Base-by-base conservation (phyloP, 2,329 filamentous ascomycete genomes). In the Sphaerulina vaccinii region DNA sequence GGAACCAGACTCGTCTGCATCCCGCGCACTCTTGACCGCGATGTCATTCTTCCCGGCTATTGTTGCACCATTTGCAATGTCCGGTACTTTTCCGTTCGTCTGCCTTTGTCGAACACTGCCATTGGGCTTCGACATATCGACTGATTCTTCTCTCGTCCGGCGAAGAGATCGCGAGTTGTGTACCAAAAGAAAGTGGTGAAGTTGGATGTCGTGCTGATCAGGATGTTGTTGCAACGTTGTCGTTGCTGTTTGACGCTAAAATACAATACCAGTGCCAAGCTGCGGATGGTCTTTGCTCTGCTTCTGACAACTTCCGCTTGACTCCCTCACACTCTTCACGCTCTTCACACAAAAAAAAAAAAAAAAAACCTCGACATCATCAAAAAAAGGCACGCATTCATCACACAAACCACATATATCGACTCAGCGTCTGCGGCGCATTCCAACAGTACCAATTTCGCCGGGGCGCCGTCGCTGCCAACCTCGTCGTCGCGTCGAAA, bases 41-140 rank as follows among this genome's bases (percentile, higher is more conserved):
- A 56, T 54, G 43, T 66, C 60, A 38, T 65, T 59, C 47, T 63
- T 62, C 49, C 62, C 58, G 6, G 60, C 55, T 7, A 61, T 51
- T 9, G 56, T 51, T 21, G 54, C 55, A 19, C 55, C 62, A 35
- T 59, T 54, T 21, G 53, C 33, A 3, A 52, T 16, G 37, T 62
- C 45, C 9, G 59, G 45, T 1, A 61, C 21, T 21, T 56, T 58
- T 51, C 63, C 62, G 55, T 68, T 62, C 15, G 55, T 40, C 18
- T 58, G 50, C 32, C 61, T 58, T 22, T 62, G 54, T 41, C 62
- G 62, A n/a, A 64, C 33, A 43, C 56, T 56, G 43, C 59, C 62
- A 42, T 65, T 65, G 35, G 50, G 55, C 8, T 45, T 49, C 7
- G 51, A n/a, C 51, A 54, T 54, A n/a, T 9, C 23, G 40, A 37